Evolutionary conservation across 139 green algal genomes (phyloP).

Genomic region (Diplosphaera chodatii): DNA sequence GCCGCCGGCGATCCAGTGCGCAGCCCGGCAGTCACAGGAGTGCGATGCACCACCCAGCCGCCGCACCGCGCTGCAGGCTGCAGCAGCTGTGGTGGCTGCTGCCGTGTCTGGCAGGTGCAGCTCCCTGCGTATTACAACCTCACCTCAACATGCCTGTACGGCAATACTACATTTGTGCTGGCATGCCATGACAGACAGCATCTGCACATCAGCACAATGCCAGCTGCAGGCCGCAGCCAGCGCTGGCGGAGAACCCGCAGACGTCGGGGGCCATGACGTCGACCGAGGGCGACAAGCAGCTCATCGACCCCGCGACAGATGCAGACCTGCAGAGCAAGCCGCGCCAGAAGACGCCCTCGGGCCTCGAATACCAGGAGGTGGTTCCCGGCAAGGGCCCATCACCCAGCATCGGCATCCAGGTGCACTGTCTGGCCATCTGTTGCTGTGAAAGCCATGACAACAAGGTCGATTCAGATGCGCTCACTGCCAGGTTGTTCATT

Average conservation of each 20-base stretch:
- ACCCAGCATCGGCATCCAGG: conserved; percentile 53
- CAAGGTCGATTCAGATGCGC: too few relatives aligned
- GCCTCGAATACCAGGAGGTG: conserved; percentile 89
- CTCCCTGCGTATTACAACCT: neutral
- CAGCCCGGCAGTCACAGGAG: neutral
- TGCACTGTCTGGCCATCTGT: neutral
- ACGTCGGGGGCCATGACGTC: neutral
- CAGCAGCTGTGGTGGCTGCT: neutral
- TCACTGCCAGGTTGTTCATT: too few relatives aligned
- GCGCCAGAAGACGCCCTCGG: conserved; percentile 57
- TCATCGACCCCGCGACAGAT: conserved; percentile 68
- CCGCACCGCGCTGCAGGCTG: neutral
- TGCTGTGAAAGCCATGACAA: neutral
- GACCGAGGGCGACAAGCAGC: conserved; percentile 19
- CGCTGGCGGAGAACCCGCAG: conserved; percentile 3
- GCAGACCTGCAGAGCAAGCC: conserved; percentile 32
- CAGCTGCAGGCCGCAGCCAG: neutral
- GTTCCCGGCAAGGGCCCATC: conserved; percentile 57
- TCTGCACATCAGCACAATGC: too few relatives aligned
- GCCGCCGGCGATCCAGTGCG: neutral
- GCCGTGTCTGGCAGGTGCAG: neutral
- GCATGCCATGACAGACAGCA: too few relatives aligned
- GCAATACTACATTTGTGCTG: too few relatives aligned
- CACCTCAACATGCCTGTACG: too few relatives aligned
- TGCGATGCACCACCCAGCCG: neutral